These are phyloP conservation scores for Acorus gramineus DNA, from an alignment of 106 monocot genomes.

Conservation along the genomic window DNA sequence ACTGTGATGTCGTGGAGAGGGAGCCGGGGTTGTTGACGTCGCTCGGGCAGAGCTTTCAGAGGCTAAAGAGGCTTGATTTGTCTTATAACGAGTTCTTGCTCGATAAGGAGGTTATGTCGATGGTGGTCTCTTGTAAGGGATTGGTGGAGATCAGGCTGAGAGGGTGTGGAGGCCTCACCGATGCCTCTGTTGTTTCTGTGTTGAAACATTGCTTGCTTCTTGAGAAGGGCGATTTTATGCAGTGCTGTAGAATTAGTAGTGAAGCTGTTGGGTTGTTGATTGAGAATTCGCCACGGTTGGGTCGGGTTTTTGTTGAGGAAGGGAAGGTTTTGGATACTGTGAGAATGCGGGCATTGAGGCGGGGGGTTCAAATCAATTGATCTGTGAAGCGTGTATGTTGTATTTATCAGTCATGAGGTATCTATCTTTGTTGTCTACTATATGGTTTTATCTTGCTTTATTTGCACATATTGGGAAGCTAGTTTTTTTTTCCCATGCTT, in stretches of 20 bases:
- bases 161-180: constrained; percentile 49
- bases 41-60: constrained; percentile 40
- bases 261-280: constrained; percentile 29
- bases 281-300: constrained; percentile 11
- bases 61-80: constrained; percentile 36
- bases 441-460: too few species aligned
- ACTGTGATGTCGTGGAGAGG: constrained; percentile 64
- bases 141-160: constrained; percentile 46
- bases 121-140: constrained; percentile 40
- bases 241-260: constrained; percentile 26
- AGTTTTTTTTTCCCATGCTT: too few species aligned
- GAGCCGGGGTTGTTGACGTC: constrained; percentile 56
- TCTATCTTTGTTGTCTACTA: too few species aligned
- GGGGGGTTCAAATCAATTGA: constrained; percentile 28
- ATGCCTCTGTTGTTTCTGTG: constrained; percentile 20
- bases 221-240: constrained; percentile 30
- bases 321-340: constrained; percentile 27
- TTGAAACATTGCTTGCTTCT: constrained; percentile 26
- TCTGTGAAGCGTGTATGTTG: background rate
- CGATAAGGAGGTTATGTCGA: constrained; percentile 54
- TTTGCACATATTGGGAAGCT: too few species aligned
- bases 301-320: constrained; percentile 34
- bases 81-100: constrained; percentile 46
- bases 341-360: constrained; percentile 14
- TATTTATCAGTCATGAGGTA: too few species aligned